phyloP scores from a whole-genome alignment of 1,284 basidiomycete species.

The Fomitopsis betulina region DNA sequence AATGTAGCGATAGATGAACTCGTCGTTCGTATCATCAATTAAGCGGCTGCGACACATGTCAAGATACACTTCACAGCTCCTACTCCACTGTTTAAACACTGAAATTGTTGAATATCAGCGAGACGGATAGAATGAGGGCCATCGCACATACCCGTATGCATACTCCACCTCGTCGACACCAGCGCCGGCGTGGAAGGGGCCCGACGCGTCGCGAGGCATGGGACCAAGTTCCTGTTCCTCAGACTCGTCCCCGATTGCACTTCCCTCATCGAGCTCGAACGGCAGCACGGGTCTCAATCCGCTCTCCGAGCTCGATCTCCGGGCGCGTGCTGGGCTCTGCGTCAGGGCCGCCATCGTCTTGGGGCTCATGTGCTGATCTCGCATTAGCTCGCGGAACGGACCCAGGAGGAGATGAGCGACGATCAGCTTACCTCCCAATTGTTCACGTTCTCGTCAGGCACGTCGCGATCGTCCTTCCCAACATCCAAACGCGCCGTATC shows the following conservation, averaged over 20 bases:
- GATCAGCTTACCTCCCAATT: constrained; percentile 81
- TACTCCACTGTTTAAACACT: not conserved
- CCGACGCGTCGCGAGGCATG: constrained; percentile 67
- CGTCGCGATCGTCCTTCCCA: constrained; percentile 54
- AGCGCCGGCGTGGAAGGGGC: constrained; percentile 70
- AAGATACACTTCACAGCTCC: not conserved
- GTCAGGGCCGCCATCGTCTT: constrained; percentile 89
- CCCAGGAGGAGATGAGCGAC: not conserved
- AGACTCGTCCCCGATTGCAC: constrained; percentile 59
- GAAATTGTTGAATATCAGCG: not conserved
- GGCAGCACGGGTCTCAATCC: constrained; percentile 81
- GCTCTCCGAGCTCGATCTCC: constrained; percentile 75
- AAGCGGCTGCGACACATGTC: not conserved
- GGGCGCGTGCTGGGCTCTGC: constrained; percentile 76
- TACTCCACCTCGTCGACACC: constrained; percentile 87
- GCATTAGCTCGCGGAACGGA: not conserved
- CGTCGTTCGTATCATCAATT: not conserved
- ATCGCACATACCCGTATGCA: constrained; percentile 65
- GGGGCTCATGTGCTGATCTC: constrained; percentile 82
- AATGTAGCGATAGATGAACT: not conserved
- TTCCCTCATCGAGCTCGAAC: constrained; percentile 72
- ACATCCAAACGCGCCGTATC: constrained; percentile 67
- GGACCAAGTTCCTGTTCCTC: constrained; percentile 58
- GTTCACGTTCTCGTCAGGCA: constrained; percentile 77
- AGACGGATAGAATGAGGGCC: not conserved